Conservation (phyloP, 768 basidiomycete genomes). For the Pleurotus eryngii region DNA sequence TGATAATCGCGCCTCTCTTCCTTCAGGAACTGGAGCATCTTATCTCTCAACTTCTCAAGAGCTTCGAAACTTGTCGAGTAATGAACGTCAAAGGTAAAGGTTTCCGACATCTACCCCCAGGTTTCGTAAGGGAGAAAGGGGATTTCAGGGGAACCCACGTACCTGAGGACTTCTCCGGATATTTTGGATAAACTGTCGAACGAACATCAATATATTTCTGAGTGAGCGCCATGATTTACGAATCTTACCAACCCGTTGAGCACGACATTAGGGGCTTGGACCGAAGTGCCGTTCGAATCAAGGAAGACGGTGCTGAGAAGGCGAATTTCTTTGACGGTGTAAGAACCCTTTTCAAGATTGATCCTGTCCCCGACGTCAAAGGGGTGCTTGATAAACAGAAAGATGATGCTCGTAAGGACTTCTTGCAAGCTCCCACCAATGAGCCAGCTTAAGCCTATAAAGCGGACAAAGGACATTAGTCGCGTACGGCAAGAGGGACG, state of each 20-base stretch:
- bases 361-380: conserved; percentile 83
- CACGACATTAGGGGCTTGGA: conserved; percentile 71
- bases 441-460: conserved; percentile 74
- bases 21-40: conserved; percentile 79
- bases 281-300: conserved; percentile 52
- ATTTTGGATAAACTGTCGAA: conserved; percentile 61
- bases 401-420: conserved; percentile 82
- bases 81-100: conserved; percentile 76
- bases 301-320: conserved; percentile 76
- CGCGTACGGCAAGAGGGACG: conserved; percentile 5
- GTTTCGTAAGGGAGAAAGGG: not conserved
- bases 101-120: conserved; percentile 61
- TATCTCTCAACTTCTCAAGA: conserved; percentile 68
- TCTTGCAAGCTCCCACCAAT: conserved; percentile 81
- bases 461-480: conserved; percentile 8
- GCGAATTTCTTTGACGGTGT: conserved; percentile 86
- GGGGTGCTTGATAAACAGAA: conserved; percentile 85
- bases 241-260: conserved; percentile 50
- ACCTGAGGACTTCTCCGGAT: conserved; percentile 70
- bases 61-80: conserved; percentile 80
- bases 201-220: conserved; percentile 4
- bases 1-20: conserved; percentile 72
- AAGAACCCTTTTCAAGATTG: conserved; percentile 45
- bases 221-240: not conserved
- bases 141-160: conserved; percentile 12